Base-by-base conservation (phyloP, 257 asterid genomes). In the Leonotis leonurus region DNA sequence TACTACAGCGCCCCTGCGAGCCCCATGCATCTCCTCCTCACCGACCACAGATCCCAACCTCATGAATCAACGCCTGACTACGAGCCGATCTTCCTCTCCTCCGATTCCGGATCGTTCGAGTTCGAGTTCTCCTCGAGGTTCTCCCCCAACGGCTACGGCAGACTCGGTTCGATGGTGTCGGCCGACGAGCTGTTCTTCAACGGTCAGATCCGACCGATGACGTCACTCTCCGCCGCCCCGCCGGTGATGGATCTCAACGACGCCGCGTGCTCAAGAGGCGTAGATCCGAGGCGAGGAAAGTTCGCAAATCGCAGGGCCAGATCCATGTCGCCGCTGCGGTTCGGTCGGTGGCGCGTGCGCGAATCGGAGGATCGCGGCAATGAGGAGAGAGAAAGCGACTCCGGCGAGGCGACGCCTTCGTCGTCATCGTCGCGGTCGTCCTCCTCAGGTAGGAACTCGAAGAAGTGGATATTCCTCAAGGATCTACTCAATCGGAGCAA, bases 171-270 rank as follows among this genome's bases (percentile, higher is more conserved):
- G 9, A 82, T 82, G 81, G 66, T 62, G 18, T 82, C 85, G 1
- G 89, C 89, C 0, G 89, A 82, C 8, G 86, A 82, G 65, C 69
- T 82, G 35, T 82, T 82, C 67, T 65, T 61, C 68, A 79, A 79
- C 68, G 89, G 89, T 3, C 83, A 82, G 86, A 82, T 82, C 79
- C 83, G 81, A 8, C 89, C 89, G 33, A 77, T 77, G 74, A 79
- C 81, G 7, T 73, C 83, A 8, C 88, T 76, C 57, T 46, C 71
- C 68, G 33, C 74, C 84, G 13, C 84, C 41, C 44, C 21, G 69
- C 56, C 76, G 3, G 53, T 62, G 24, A 41, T 40, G 43, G 78
- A 73, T 76, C 77, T 54, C 29, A 33, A 13, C 26, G 76, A 50
- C 0, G 77, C 53, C 0, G 69, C 26, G 11, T 56, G 26, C 8